Evolutionary conservation across 768 basidiomycete genomes (phyloP), one percentile per base, ranked within the genome.

Genomic region (Mrakia frigida): DNA sequence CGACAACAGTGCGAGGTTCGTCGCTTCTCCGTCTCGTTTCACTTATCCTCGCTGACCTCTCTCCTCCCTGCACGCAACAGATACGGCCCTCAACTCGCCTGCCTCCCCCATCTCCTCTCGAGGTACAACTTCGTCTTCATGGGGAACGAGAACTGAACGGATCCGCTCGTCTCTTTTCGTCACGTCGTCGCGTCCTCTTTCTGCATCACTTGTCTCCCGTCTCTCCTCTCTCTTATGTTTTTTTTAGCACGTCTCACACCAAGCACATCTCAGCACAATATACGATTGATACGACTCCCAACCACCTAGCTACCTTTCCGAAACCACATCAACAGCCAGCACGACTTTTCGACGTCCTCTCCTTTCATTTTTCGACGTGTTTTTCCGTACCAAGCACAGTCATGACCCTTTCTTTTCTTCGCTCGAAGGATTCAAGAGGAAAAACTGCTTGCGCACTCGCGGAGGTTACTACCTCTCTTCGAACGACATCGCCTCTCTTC

Each of bases 41-140:
- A 35, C n/a, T 73, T 39, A 23, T 9, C 56, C 6, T 11, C 69
- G 28, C 13, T 3, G n/a, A 41, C 52, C 31, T 23, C 56, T 31
- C 53, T 59, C 56, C 33, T 71, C 33, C n/a, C 53, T 43, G 14
- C 46, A 21, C 25, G 43, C 3, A 31, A 21, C 75, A 90, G 90
- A 75, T 95, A 95, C 81, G 95, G 95, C 0, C 96, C 95, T 0
- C 94, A 97, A 81, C 87, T 98, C 16, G 92, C 93, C 35, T 94
- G 95, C 3, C 92, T 98, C 79, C 95, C 96, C 3, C 93, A 97
- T 83, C 83, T 95, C 79, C 85, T 98, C 16, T 69, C 74, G 16
- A 39, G 74, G 69, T 75, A 28, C 56, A 68, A 68, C 39, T 72
- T 72, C 33, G 71, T 72, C 59, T 56, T 35, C 31, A 39, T 53